Evolutionary conservation across 129 eudicot species (phyloP), one percentile per base, ranked within the genome.

Genomic region (Scalesia atractyloides): DNA sequence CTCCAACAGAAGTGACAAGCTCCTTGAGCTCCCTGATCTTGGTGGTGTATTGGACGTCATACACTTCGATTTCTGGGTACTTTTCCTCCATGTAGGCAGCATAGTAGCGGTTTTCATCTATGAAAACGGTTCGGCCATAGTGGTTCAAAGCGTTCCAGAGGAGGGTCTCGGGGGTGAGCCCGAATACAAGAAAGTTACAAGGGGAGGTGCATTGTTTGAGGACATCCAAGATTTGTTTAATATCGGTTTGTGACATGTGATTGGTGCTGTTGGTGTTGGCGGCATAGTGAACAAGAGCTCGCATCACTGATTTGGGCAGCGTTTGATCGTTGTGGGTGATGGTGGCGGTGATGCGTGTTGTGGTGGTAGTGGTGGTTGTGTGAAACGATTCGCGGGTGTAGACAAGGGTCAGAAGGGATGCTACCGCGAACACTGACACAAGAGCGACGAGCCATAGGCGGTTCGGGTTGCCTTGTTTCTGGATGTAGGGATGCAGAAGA

Each of bases 401-500:
- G 58, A 90, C 66, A 16, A 95, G 84, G 26, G 99, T 86, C 47
- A 86, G 68, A 37, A 95, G 94, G 68, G 87, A 90, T 9, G 86
- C 88, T 3, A 88, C 70, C 10, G 97, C 78, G 81, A 91, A 80
- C 17, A 91, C 43, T 4, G 99, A 95, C 37, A 88, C 20, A 12
- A 91, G 73, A 15, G 88, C 91, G n/a, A 95, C 74, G 52, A 91
- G 85, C 96, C 94, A 90, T 19, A 95, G 72, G 33, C 96, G 87
- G 66, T 83, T 86, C 2, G 97, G 87, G 80, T 85, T 80, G 0
- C 90, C 94, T 75, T 95, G 99, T 76, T 88, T 95, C 52, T 86
- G 97, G 53, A 95, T 88, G 90, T 95, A 95, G 12, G 99, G 99
- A 22, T 95, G 99, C 18, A 95, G 87, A 24, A 95, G 99, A 53